phyloP scores from a whole-genome alignment of 2,329 filamentous ascomycete genomes.

The Cercospora sp. region DNA sequence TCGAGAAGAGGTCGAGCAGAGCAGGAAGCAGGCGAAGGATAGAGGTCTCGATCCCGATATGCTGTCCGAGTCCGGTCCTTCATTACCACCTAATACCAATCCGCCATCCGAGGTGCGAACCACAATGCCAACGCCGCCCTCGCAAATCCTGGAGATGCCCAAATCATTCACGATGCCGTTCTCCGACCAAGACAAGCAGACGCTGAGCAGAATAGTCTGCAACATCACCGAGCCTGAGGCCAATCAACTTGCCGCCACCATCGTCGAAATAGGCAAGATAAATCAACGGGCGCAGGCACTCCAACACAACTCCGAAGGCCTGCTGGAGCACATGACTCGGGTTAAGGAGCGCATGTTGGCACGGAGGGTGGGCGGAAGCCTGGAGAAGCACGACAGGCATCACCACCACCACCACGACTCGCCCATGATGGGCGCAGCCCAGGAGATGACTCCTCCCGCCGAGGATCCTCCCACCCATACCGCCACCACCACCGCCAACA shows the following conservation, averaged over 20 bases:
- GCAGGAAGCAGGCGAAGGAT: slow-evolving; percentile 3
- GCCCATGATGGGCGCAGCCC: background rate
- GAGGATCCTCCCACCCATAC: background rate
- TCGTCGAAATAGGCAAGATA: slow-evolving; percentile 21
- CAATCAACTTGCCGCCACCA: slow-evolving; percentile 3
- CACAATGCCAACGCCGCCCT: background rate
- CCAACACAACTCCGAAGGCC: background rate
- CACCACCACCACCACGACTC: slow-evolving; percentile 2
- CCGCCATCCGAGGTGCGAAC: background rate
- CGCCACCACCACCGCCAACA: background rate
- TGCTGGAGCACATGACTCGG: slow-evolving; percentile 1
- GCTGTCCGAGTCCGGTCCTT: background rate
- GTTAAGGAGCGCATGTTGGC: slow-evolving; percentile 1
- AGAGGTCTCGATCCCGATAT: slow-evolving; percentile 4
- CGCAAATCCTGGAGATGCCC: slow-evolving; percentile 2
- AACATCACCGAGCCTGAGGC: slow-evolving; percentile 10
- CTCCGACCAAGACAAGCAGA: slow-evolving; percentile 5
- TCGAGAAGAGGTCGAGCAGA: background rate
- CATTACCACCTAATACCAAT: background rate
- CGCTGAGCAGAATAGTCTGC: slow-evolving; percentile 2
- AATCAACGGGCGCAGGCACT: slow-evolving; percentile 9
- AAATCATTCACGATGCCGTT: background rate
- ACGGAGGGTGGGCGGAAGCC: background rate
- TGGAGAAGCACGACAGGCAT: background rate
- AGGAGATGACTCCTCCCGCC: background rate